Percentiles rank a stretch among this genome's conserved stretches.
These are phyloP conservation scores for Fraxinus velutina DNA, from an alignment of 305 asterid species.

Conservation along the genomic window DNA sequence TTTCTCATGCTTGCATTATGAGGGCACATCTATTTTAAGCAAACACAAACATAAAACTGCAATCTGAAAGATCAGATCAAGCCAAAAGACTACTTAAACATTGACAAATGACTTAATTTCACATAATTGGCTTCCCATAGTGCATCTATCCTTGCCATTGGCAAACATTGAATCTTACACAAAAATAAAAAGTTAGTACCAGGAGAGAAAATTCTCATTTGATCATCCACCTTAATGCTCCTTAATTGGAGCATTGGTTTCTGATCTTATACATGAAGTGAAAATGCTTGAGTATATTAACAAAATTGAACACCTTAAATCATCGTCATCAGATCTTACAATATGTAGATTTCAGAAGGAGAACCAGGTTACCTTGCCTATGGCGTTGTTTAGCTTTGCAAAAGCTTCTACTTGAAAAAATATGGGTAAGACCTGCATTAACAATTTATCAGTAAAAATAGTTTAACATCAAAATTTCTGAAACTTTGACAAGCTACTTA, in stretches of 20 bases:
- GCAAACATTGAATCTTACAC: background rate
- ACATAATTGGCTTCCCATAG: background rate
- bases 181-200: background rate
- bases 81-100: constrained; percentile 8
- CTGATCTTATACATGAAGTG: constrained; percentile 18
- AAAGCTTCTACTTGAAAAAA: constrained; percentile 98
- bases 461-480: constrained; percentile 22
- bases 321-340: constrained; percentile 14
- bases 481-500: constrained; percentile 34
- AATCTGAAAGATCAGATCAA: constrained; percentile 11
- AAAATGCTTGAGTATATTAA: constrained; percentile 9
- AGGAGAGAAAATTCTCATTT: background rate
- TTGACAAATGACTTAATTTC: background rate
- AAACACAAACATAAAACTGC: constrained; percentile 10
- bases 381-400: constrained; percentile 76
- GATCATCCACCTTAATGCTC: background rate
- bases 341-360: constrained; percentile 17
- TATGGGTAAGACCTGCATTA: constrained; percentile 85
- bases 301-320: constrained; percentile 4
- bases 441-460: constrained; percentile 29
- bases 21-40: background rate
- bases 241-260: constrained; percentile 1
- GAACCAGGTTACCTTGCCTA: constrained; percentile 67
- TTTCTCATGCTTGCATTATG: background rate
- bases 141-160: background rate